Percentiles rank a stretch among this genome's conserved stretches.
Conservation (phyloP, 2,329 filamentous ascomycete species). For the Fusarium mundagurra region DNA sequence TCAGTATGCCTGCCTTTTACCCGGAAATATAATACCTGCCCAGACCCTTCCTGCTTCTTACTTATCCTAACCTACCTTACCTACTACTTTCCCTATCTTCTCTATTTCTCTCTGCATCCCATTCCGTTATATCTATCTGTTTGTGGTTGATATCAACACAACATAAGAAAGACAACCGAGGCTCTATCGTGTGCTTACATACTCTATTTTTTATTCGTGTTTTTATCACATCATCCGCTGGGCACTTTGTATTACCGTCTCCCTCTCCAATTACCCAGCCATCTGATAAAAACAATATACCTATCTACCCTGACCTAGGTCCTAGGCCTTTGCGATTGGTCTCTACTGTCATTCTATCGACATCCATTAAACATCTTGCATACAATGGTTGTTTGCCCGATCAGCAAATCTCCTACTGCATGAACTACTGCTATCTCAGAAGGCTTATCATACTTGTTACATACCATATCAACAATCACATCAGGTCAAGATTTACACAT, state of each 20-base stretch:
- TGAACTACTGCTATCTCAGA: not conserved
- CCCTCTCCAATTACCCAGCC: not conserved
- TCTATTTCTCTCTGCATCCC: not conserved
- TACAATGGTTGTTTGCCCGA: not conserved
- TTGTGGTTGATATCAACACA: conserved; percentile 1
- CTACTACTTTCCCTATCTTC: not conserved
- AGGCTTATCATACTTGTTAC: not conserved
- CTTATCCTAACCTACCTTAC: not conserved
- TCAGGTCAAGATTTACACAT: not conserved
- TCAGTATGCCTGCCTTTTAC: not conserved
- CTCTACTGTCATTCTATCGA: not conserved
- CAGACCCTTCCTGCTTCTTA: not conserved
- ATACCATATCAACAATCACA: not conserved
- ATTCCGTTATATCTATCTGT: not conserved
- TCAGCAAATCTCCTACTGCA: not conserved
- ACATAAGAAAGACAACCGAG: not conserved
- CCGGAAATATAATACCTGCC: conserved; percentile 22
- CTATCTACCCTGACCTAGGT: not conserved
- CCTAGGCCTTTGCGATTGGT: not conserved
- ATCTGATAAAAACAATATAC: not conserved
- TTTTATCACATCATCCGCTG: not conserved
- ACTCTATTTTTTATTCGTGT: not conserved
- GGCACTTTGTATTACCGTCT: not conserved
- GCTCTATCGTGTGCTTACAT: not conserved
- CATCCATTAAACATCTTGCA: not conserved